Base-by-base conservation (phyloP, 2,329 filamentous ascomycete species). In the Mycosphaerelloides madeirae region DNA sequence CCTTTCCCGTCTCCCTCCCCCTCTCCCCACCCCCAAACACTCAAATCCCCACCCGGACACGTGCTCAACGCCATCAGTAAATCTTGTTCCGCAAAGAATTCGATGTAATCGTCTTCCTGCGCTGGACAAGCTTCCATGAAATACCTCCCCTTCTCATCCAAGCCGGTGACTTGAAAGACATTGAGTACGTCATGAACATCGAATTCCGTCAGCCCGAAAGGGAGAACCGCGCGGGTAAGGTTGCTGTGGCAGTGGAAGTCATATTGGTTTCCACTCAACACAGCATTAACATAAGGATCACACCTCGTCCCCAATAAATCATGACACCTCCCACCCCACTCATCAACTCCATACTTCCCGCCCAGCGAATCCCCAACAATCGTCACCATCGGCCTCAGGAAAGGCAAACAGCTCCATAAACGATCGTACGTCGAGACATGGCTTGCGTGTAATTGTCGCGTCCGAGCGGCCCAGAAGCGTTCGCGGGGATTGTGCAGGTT, bases 131-230 rank as follows among this genome's bases (percentile, higher is more conserved):
- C 75, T 45, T 74, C 80, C 75, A 94, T 94, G 49, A 87, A 90
- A 54, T 90, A 91, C 41, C 80, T 76, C 0, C 85, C 86, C 48
- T 83, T 59, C 41, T 77, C 72, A 57, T 93, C 83, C 36, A 93
- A 62, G 0, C 87, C 86, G 0, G 87, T 93, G 6, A 90, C 85
- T 64, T 94, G 87, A 61, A 94, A 93, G 3, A 94, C 73, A 59
- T 94, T 94, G 42, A 94, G 74, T 0, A 94, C 87, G 62, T 94
- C 87, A 58, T 94, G 87, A 1, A 93, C 80, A 60, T 93, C 86
- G 22, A 72, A 71, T 65, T 93, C 87, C 4, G 72, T 75, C 32
- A 93, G 64, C 0, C 85, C 85, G 49, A 74, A 81, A 0, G 83
- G 81, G 1, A 82, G 50, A 2, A 93, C 78, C 0, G 87, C 84